Percentiles rank a stretch among this genome's conserved stretches.
Evolutionary conservation across 1,284 basidiomycete species (phyloP).

Genomic region (Takashimella koratensis): DNA sequence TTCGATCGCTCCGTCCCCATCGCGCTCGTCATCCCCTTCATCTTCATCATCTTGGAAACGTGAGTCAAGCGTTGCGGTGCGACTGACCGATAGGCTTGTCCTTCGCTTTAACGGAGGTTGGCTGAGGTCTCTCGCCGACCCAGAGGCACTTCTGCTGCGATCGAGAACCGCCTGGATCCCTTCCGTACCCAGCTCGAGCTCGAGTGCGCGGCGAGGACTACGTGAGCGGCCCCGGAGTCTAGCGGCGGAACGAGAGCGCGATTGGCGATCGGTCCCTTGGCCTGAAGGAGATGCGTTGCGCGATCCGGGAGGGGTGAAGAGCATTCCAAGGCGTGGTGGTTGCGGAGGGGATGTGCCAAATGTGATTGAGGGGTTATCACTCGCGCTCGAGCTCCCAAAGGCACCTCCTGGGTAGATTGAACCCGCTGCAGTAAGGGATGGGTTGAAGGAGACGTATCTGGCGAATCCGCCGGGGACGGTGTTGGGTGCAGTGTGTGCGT

Average conservation of each 20-base stretch:
- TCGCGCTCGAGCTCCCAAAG: neutral
- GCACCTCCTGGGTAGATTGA: neutral
- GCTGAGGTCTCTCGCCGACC: neutral
- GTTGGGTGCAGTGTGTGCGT: slow-evolving; percentile 14
- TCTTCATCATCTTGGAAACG: slow-evolving; percentile 1
- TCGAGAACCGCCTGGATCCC: slow-evolving; percentile 35
- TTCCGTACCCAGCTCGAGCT: slow-evolving; percentile 29
- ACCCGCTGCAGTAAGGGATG: neutral
- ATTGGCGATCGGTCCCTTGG: neutral
- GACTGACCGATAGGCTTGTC: neutral
- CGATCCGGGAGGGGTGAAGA: slow-evolving; percentile 41
- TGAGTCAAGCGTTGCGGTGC: neutral
- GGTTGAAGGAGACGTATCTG: slow-evolving; percentile 2
- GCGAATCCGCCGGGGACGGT: slow-evolving; percentile 10
- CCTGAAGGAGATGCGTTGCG: slow-evolving; percentile 24
- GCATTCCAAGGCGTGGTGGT: slow-evolving; percentile 23
- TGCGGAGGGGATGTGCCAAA: slow-evolving; percentile 26
- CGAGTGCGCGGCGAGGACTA: slow-evolving; percentile 19
- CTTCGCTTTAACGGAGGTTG: slow-evolving; percentile 4
- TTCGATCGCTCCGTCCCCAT: slow-evolving; percentile 3
- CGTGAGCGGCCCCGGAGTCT: slow-evolving; percentile 15
- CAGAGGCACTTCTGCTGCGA: slow-evolving; percentile 15
- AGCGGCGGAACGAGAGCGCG: slow-evolving; percentile 1
- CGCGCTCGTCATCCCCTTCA: slow-evolving; percentile 15
- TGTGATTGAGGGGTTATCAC: neutral